Evolutionary conservation across 164 flowering plant genomes (phyloP).

Genomic region (Annona squamosa): DNA sequence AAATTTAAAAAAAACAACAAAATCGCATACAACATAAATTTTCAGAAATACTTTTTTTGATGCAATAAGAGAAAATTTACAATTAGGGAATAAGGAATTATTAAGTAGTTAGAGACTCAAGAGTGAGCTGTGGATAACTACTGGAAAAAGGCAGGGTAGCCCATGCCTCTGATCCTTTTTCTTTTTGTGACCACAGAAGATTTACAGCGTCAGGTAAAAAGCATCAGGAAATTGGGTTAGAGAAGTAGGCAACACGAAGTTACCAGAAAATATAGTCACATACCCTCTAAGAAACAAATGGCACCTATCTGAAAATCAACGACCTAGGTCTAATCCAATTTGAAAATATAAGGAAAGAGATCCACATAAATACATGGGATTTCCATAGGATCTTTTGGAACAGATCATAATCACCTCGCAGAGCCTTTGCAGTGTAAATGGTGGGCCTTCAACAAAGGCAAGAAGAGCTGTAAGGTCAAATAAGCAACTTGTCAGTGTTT

Average conservation of each 20-base stretch:
- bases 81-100: too few relatives aligned
- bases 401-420: slow-evolving; percentile 57
- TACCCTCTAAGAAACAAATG: not conserved
- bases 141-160: too few relatives aligned
- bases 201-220: too few relatives aligned
- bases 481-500: not conserved
- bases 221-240: not conserved
- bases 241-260: too few relatives aligned
- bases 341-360: not conserved
- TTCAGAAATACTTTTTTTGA: too few relatives aligned
- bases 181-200: too few relatives aligned
- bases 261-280: too few relatives aligned
- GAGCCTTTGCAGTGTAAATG: slow-evolving; percentile 86
- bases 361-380: not conserved
- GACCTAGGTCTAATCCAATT: not conserved
- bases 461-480: slow-evolving; percentile 52
- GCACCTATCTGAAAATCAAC: not conserved
- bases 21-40: too few relatives aligned
- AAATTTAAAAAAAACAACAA: slow-evolving; percentile 9
- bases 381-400: not conserved
- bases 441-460: slow-evolving; percentile 77
- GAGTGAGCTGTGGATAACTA: too few relatives aligned
- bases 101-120: too few relatives aligned
- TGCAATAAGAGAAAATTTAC: too few relatives aligned
- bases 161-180: too few relatives aligned